A percentile compares a stretch with the other conserved stretches of the same genome.
phyloP scores from a whole-genome alignment of 2,329 filamentous ascomycete genomes.

The Nothophoma quercina region DNA sequence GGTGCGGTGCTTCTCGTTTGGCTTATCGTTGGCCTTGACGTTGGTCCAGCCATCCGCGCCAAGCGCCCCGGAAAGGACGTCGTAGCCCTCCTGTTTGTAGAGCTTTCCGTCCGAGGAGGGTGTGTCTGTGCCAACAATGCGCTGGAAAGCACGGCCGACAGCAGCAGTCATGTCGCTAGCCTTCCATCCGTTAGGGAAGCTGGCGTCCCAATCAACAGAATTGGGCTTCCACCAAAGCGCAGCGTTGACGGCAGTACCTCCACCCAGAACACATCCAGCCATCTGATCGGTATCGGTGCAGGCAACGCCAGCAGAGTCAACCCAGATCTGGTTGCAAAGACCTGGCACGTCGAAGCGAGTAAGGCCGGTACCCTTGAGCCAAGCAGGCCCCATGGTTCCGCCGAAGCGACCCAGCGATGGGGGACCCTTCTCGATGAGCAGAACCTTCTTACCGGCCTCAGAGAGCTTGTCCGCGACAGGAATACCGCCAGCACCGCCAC shows the following conservation, averaged over 20 bases:
- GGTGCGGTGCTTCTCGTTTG: slow-evolving; percentile 70
- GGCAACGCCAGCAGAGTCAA: slow-evolving; percentile 67
- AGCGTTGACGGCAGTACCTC: slow-evolving; percentile 71
- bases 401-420: slow-evolving; percentile 70
- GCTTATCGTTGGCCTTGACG: slow-evolving; percentile 66
- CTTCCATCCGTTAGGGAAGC: slow-evolving; percentile 77
- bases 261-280: slow-evolving; percentile 75
- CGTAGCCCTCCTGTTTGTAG: slow-evolving; percentile 72
- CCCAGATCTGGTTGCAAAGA: slow-evolving; percentile 75
- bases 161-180: slow-evolving; percentile 67
- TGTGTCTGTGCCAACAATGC: slow-evolving; percentile 73
- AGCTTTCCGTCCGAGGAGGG: slow-evolving; percentile 72
- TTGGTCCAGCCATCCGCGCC: slow-evolving; percentile 67
- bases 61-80: slow-evolving; percentile 68
- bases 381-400: slow-evolving; percentile 66
- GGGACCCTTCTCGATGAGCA: slow-evolving; percentile 62
- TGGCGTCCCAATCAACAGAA: slow-evolving; percentile 72
- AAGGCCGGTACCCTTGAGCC: slow-evolving; percentile 68
- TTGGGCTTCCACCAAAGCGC: slow-evolving; percentile 74
- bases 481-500: slow-evolving; percentile 69
- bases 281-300: slow-evolving; percentile 76
- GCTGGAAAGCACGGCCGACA: slow-evolving; percentile 68
- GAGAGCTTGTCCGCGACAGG: slow-evolving; percentile 68
- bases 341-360: slow-evolving; percentile 77
- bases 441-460: slow-evolving; percentile 69